These are phyloP conservation scores for Polyporus tsugae DNA, from an alignment of 1,284 basidiomycete genomes.

Conservation along the genomic window DNA sequence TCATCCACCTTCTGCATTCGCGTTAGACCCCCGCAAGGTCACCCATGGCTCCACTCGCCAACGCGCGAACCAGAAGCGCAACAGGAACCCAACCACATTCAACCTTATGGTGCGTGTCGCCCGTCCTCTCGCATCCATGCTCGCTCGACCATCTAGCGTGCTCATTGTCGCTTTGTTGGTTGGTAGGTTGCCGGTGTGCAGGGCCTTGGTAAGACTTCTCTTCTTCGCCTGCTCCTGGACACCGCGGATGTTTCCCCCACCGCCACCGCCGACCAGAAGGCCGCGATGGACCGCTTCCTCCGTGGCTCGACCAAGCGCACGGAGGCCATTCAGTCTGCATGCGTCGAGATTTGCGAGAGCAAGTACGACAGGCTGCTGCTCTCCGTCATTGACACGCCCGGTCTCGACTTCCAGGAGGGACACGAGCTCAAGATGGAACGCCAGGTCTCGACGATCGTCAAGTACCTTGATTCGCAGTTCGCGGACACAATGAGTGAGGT, in stretches of 20 bases:
- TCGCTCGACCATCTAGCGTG: not conserved
- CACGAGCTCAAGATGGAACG: conserved; percentile 79
- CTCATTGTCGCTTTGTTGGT: not conserved
- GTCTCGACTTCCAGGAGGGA: conserved; percentile 75
- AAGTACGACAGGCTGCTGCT: conserved; percentile 77
- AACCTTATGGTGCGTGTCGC: conserved; percentile 75
- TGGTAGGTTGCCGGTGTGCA: conserved; percentile 79
- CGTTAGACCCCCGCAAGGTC: conserved; percentile 60
- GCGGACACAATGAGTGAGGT: conserved; percentile 87
- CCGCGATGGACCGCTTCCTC: conserved; percentile 67
- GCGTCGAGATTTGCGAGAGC: conserved; percentile 81
- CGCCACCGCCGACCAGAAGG: conserved; percentile 72
- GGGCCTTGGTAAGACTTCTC: conserved; percentile 81
- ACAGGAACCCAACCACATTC: conserved; percentile 77
- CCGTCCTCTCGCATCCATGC: conserved; percentile 5
- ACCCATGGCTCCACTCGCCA: conserved; percentile 44
- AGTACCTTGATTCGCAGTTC: conserved; percentile 79
- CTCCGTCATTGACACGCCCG: conserved; percentile 84
- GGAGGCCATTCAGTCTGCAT: conserved; percentile 66
- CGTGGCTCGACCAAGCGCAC: conserved; percentile 66
- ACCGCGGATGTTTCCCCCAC: conserved; percentile 80
- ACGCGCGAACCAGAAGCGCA: conserved; percentile 59
- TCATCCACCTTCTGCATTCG: conserved; percentile 65
- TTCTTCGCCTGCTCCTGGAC: conserved; percentile 73
- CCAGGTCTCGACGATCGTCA: conserved; percentile 74